Evolutionary conservation across 768 basidiomycete genomes (phyloP).

Genomic region (Lentinus tigrinus): DNA sequence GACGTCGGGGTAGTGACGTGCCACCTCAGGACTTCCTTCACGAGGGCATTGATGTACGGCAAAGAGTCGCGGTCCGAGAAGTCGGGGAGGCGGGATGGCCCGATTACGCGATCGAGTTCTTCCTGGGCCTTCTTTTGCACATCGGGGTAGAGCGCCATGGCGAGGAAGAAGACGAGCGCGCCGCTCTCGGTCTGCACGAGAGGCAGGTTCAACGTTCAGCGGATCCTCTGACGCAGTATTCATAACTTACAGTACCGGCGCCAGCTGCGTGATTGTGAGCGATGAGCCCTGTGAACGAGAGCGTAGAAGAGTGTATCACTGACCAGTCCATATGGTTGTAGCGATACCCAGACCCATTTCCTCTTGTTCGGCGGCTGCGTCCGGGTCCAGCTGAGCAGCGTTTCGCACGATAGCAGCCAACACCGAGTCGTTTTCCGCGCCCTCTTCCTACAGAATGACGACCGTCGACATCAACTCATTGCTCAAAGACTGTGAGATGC

Average conservation of each 20-base stretch:
- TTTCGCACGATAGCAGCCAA: not conserved
- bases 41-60: not conserved
- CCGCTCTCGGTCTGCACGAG: not conserved
- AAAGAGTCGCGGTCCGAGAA: not conserved
- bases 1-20: not conserved
- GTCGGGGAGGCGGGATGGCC: not conserved
- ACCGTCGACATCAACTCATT: not conserved
- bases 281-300: not conserved
- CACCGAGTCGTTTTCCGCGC: not conserved
- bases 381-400: not conserved
- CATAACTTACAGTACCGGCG: not conserved
- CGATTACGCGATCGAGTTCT: conserved; percentile 21
- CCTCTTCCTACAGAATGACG: not conserved
- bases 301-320: not conserved
- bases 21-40: conserved; percentile 1
- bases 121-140: conserved; percentile 25
- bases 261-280: not conserved
- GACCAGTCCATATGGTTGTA: not conserved
- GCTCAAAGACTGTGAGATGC: not conserved
- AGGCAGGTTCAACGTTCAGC: too few relatives aligned
- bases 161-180: conserved; percentile 15
- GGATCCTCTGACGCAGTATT: not conserved
- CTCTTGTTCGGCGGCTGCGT: not conserved
- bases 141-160: conserved; percentile 27
- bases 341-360: not conserved